Evolutionary conservation across 495 filamentous ascomycete genomes (phyloP), one percentile per base, ranked within the genome.

Genomic region (Astrocystis sublimbata): DNA sequence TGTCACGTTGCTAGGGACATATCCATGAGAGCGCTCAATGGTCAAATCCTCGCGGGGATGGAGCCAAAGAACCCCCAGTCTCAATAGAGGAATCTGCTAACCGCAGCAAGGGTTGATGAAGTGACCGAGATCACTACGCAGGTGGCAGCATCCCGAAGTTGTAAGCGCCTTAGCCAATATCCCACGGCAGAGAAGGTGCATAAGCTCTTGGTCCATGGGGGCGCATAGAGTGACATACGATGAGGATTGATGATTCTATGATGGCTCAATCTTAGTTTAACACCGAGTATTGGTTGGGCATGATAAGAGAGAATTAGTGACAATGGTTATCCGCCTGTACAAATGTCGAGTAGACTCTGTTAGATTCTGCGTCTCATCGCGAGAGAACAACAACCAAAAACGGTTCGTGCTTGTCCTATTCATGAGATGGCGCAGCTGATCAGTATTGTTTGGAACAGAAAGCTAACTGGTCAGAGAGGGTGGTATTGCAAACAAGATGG

Each of bases 41-140:
- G 35, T 15, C 36, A 40, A 38, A 26, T n/a, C n/a, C n/a, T n/a
- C n/a, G n/a, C n/a, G n/a, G 51, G n/a, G 36, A 40, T 36, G 31
- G 31, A 24, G 31, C 51, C 4, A 7, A 33, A 19, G 15, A 54
- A 33, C 36, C 33, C 33, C n/a, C n/a, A n/a, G n/a, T n/a, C n/a
- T n/a, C n/a, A n/a, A n/a, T n/a, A n/a, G n/a, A n/a, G n/a, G n/a
- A 21, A 54, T 57, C n/a, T 57, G 54, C 54, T 40, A 40, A 40
- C 38, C 26, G 26, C 24, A 56, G 17, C 26, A 45, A 43, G 40
- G 54, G n/a, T 41, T 57, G 38, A 40, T 19, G 54, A 38, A 40
- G 54, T 56, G 54, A 17, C 33, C 40, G 45, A 45, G 43, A 26
- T 57, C 40, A 26, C 23, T 24, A 9, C 54, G 54, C 40, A 57